Evolutionary conservation across 176 grass and related monocot genomes (phyloP).

Genomic region (Phoenix roebelenii): DNA sequence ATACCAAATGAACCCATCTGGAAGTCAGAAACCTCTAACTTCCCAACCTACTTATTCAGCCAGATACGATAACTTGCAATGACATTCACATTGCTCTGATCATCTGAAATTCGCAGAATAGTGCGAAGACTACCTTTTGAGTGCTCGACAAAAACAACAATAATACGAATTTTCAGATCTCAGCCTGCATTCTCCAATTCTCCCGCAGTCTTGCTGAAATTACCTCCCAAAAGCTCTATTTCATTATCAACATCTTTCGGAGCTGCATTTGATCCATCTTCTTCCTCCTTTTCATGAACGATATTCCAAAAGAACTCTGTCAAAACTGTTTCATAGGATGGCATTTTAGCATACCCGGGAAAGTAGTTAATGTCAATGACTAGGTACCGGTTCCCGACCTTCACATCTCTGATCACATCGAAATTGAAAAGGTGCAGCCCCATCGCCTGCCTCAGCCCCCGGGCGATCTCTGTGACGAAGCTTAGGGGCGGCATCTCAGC

Average conservation of each 20-base stretch:
- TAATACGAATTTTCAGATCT: background rate
- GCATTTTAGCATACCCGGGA: slow-evolving; percentile 90
- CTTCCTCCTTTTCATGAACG: slow-evolving; percentile 32
- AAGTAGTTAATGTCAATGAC: slow-evolving; percentile 97
- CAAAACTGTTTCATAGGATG: slow-evolving; percentile 56
- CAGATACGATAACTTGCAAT: background rate
- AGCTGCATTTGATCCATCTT: background rate
- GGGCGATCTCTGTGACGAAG: slow-evolving; percentile 56
- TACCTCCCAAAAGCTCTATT: background rate
- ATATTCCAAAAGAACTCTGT: slow-evolving; percentile 74
- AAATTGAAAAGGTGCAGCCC: slow-evolving; percentile 87
- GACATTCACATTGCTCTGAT: background rate
- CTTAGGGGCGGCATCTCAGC: slow-evolving; percentile 48
- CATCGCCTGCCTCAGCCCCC: slow-evolving; percentile 49
- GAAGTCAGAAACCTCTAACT: background rate
- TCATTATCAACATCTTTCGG: background rate
- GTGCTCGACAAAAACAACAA: too few species aligned
- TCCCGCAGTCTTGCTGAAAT: background rate
- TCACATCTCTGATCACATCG: slow-evolving; percentile 75
- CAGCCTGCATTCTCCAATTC: background rate
- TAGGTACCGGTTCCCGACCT: slow-evolving; percentile 59
- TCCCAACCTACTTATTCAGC: slow-evolving; percentile 4
- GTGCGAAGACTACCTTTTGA: too few species aligned
- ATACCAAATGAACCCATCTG: slow-evolving; percentile 3
- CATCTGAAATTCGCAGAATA: background rate